These are phyloP conservation scores for Cystobasidium sp. DNA, from an alignment of 1,284 basidiomycete genomes.

Conservation along the genomic window DNA sequence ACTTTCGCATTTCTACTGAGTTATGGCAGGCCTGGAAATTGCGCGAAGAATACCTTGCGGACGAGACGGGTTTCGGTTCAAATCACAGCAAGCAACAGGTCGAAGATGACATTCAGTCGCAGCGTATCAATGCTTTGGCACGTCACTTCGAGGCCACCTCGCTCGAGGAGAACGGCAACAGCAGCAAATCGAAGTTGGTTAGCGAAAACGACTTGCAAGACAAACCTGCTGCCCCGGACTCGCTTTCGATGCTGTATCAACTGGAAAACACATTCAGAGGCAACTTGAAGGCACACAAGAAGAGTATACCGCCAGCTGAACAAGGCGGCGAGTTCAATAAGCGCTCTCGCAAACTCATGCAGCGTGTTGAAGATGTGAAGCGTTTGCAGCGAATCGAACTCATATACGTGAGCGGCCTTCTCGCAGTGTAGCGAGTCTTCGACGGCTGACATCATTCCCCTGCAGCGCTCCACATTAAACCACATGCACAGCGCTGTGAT, in stretches of 20 bases:
- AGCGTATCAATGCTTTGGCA: slow-evolving; percentile 37
- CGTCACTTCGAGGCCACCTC: slow-evolving; percentile 43
- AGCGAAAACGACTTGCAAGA: not conserved
- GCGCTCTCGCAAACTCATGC: slow-evolving; percentile 69
- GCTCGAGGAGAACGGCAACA: slow-evolving; percentile 50
- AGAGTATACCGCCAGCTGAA: slow-evolving; percentile 13
- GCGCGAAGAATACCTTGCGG: slow-evolving; percentile 89
- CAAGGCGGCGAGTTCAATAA: slow-evolving; percentile 51
- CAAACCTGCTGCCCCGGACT: slow-evolving; percentile 42
- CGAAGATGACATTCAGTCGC: slow-evolving; percentile 63
- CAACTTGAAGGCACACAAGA: slow-evolving; percentile 58
- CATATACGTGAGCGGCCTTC: slow-evolving; percentile 70
- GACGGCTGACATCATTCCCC: not conserved
- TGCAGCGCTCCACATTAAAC: slow-evolving; percentile 69
- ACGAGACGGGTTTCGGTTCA: slow-evolving; percentile 86
- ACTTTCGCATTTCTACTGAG: slow-evolving; percentile 87
- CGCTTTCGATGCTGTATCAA: slow-evolving; percentile 60
- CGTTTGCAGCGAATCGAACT: slow-evolving; percentile 83
- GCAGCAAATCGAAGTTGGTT: not conserved
- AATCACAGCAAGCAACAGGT: slow-evolving; percentile 58
- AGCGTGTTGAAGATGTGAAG: slow-evolving; percentile 76
- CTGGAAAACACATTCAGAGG: slow-evolving; percentile 66
- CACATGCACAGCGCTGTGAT: slow-evolving; percentile 83
- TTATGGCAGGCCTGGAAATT: slow-evolving; percentile 94
- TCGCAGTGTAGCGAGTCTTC: not conserved